Evolutionary conservation across 164 flowering plant species (phyloP), one percentile per base, ranked within the genome.

Genomic region (Umbilicus rupestris): DNA sequence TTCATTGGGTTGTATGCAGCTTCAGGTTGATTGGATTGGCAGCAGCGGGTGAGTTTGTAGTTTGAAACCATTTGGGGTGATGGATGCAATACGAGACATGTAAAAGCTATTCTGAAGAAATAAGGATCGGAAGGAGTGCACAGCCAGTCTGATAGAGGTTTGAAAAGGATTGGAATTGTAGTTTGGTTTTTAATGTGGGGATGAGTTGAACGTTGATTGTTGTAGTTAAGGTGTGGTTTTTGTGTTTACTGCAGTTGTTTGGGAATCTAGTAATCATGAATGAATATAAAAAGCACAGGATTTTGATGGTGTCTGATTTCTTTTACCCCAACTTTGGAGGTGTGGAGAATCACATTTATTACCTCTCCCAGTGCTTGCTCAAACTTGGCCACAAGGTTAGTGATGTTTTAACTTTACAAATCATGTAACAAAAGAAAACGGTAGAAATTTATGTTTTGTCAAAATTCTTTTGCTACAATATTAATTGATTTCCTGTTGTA

Each of bases 241-340:
- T 49, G 24, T 49, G 55, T 2, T 19, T 4, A 8, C 46, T 45
- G 55, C 67, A 65, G 45, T 33, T 17, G 30, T 31, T 11, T 28
- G 17, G 59, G 30, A 22, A 5, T 44, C 26, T 28, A 22, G 58
- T 7, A 35, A 9, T 3, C 41, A 82, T 87, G 89, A 81, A 41
- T 42, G 78, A 76, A 46, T 65, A 26, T 65, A 76, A 67, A 75
- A 85, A 68, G 72, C 90, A 78, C 42, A 81, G 82, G 63, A 80
- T 95, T 69, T 73, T 95, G 74, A 95, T 95, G 99, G 99, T 92
- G 45, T 95, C 97, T 9, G 94, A 95, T 78, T 92, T 95, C 68
- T 95, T 88, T 83, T 95, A 85, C 69, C 97, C 97, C 47, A 90
- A 95, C 78, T 95, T 92, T 71, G 97, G 99, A 62, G 99, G 97